These are phyloP conservation scores for Morella rubra DNA, from an alignment of 306 rosid species.

Conservation along the genomic window DNA sequence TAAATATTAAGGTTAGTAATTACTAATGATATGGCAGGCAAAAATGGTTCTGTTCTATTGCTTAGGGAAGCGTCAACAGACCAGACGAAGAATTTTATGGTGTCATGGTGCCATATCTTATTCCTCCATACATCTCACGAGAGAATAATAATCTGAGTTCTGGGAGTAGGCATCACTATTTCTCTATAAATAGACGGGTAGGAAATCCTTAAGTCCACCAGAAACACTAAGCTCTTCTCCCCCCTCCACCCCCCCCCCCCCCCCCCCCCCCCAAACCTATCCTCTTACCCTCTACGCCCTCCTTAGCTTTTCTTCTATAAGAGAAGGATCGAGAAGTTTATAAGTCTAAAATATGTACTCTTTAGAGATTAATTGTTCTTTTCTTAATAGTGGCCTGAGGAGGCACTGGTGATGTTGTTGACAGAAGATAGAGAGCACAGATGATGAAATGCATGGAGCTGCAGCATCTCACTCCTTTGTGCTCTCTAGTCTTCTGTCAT, in stretches of 20 bases:
- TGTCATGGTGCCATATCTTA: neutral
- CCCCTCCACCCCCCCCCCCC: neutral
- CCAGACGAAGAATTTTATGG: slow-evolving; percentile 2
- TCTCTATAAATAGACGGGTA: slow-evolving; percentile 47
- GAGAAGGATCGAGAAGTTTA: neutral
- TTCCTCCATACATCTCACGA: slow-evolving; percentile 8
- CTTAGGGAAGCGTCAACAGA: slow-evolving; percentile 7
- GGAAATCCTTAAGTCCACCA: slow-evolving; percentile 18
- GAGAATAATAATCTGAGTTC: neutral
- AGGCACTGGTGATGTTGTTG: slow-evolving; percentile 50
- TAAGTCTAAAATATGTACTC: neutral
- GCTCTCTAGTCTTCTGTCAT: slow-evolving; percentile 89
- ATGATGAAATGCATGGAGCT: slow-evolving; percentile 52
- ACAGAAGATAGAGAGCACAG: slow-evolving; percentile 95
- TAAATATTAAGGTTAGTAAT: neutral
- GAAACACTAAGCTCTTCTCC: slow-evolving; percentile 19
- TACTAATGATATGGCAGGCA: neutral
- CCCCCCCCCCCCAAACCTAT: neutral
- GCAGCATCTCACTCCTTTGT: slow-evolving; percentile 72
- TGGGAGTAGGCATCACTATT: slow-evolving; percentile 9
- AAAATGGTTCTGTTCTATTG: neutral
- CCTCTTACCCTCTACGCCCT: too few relatives aligned
- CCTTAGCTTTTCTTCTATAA: neutral
- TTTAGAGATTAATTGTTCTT: neutral
- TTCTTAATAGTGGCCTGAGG: slow-evolving; percentile 4